Conservation (phyloP, 306 rosid species). For the Trifolium subterraneum region DNA sequence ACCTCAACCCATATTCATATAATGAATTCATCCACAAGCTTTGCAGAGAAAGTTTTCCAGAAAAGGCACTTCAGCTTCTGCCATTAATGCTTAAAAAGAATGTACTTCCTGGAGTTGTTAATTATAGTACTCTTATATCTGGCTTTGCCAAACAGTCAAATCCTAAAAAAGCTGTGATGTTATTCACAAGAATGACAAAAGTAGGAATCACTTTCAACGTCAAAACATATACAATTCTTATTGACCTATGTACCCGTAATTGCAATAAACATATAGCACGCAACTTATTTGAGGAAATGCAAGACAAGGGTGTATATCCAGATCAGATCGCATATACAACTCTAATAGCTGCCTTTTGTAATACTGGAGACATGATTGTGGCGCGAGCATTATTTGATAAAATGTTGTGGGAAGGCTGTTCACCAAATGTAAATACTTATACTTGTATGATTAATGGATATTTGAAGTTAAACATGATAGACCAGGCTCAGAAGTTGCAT, state of each 20-base stretch:
- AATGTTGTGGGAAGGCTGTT: constrained; percentile 53
- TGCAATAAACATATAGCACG: constrained; percentile 36
- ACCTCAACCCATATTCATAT: constrained; percentile 59
- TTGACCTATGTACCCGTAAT: constrained; percentile 46
- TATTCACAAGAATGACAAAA: constrained; percentile 57
- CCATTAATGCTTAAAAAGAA: constrained; percentile 71
- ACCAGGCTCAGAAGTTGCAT: constrained; percentile 46
- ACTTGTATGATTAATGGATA: constrained; percentile 66
- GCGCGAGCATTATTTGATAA: constrained; percentile 58
- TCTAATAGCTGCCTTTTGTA: constrained; percentile 61
- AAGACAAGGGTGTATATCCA: constrained; percentile 45
- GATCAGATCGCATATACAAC: constrained; percentile 63
- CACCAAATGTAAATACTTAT: constrained; percentile 57
- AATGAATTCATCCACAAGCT: constrained; percentile 54
- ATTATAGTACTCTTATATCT: constrained; percentile 59
- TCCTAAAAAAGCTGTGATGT: constrained; percentile 46
- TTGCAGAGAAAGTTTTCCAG: constrained; percentile 53
- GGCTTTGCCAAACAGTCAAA: constrained; percentile 60
- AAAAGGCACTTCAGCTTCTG: constrained; percentile 61
- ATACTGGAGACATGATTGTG: constrained; percentile 44
- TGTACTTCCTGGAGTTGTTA: constrained; percentile 57
- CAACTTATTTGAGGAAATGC: constrained; percentile 52
- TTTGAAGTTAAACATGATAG: constrained; percentile 52
- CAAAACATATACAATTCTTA: constrained; percentile 55
- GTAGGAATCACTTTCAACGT: constrained; percentile 51